A percentile compares a stretch with the other conserved stretches of the same genome.
Evolutionary conservation across 2,329 filamentous ascomycete genomes (phyloP).

Genomic region (Mollisiaceae sp.): DNA sequence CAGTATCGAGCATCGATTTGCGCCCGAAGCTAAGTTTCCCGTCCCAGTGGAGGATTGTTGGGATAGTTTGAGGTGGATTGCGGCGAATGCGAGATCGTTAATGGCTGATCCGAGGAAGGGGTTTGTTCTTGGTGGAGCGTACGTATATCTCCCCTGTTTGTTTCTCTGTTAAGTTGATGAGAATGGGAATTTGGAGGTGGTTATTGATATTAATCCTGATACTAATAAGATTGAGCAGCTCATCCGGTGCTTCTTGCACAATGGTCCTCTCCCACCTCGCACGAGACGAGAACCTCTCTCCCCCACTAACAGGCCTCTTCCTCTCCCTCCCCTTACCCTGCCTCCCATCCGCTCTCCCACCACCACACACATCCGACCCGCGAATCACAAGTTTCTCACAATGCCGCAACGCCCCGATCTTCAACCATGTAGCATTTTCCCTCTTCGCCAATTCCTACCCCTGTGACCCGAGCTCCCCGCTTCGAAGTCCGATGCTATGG

Average conservation of each 20-base stretch:
- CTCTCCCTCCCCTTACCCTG: conserved; percentile 48
- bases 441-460: not conserved
- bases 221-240: too few relatives aligned
- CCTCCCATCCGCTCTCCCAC: conserved; percentile 30
- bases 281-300: conserved; percentile 47
- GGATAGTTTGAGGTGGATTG: conserved; percentile 51
- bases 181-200: too few relatives aligned
- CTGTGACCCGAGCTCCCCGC: not conserved
- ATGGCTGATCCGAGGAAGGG: not conserved
- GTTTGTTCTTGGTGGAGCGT: not conserved
- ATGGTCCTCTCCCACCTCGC: conserved; percentile 47
- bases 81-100: conserved; percentile 10
- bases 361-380: conserved; percentile 35
- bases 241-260: conserved; percentile 46
- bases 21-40: conserved; percentile 53
- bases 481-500: not conserved
- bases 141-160: not conserved
- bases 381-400: not conserved
- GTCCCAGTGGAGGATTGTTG: conserved; percentile 49
- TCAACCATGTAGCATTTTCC: not conserved
- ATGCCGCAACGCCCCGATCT: not conserved
- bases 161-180: too few relatives aligned
- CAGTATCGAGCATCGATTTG: conserved; percentile 50
- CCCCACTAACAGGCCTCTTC: conserved; percentile 53
- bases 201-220: not conserved